Evolutionary conservation across 768 basidiomycete species (phyloP).

Genomic region (Plicaturopsis crispa): DNA sequence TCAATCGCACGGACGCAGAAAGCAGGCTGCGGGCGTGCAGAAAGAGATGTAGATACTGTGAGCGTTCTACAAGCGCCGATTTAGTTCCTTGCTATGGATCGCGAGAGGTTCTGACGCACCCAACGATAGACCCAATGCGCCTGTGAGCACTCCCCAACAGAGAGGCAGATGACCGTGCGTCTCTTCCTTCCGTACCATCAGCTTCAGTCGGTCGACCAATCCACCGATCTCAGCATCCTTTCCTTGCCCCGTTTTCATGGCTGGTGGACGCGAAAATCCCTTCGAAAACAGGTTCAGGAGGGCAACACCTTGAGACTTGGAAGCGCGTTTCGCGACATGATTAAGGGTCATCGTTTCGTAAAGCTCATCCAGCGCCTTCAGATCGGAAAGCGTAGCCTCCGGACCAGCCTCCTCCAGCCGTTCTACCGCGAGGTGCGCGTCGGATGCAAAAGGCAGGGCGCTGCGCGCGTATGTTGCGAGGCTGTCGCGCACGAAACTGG

Average conservation of each 20-base stretch:
- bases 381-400: slow-evolving; percentile 26
- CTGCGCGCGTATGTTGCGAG: slow-evolving; percentile 71
- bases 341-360: slow-evolving; percentile 88
- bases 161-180: slow-evolving; percentile 79
- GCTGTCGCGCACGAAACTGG: slow-evolving; percentile 64
- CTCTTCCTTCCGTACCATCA: slow-evolving; percentile 53
- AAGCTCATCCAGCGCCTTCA: slow-evolving; percentile 59
- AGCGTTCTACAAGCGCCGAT: slow-evolving; percentile 46
- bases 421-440: slow-evolving; percentile 43
- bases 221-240: slow-evolving; percentile 18
- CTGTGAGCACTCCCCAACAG: slow-evolving; percentile 86
- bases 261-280: slow-evolving; percentile 59
- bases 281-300: slow-evolving; percentile 83
- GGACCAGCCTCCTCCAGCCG: slow-evolving; percentile 6
- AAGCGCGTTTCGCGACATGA: slow-evolving; percentile 82
- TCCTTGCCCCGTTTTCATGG: slow-evolving; percentile 14
- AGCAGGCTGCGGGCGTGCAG: slow-evolving; percentile 85
- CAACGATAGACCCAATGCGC: slow-evolving; percentile 62
- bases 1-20: slow-evolving; percentile 88
- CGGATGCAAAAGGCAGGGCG: slow-evolving; percentile 73
- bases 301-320: slow-evolving; percentile 87
- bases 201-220: slow-evolving; percentile 65
- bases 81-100: slow-evolving; percentile 4
- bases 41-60: slow-evolving; percentile 86
- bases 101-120: slow-evolving; percentile 34